These are phyloP conservation scores for Globisporangium barbulae DNA, from an alignment of 352 stramenopile species.

Conservation along the genomic window DNA sequence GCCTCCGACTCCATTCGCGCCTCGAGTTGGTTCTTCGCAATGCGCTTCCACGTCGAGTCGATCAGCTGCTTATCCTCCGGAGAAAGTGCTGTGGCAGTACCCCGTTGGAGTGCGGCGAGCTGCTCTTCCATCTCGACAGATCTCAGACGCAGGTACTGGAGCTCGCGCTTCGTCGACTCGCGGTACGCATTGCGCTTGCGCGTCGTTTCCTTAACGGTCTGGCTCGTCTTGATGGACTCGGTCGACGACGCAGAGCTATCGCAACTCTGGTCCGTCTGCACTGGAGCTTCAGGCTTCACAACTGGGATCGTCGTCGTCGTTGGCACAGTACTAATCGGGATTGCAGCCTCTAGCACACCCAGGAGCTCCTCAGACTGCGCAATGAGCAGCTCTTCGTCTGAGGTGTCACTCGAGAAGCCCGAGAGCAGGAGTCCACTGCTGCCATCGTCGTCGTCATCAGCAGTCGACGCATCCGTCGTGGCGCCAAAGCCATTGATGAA, in stretches of 20 bases:
- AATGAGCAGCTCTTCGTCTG: not conserved
- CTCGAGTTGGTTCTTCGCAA: slow-evolving; percentile 5
- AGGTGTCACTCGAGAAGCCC: not conserved
- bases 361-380: not conserved
- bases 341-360: not conserved
- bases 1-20: slow-evolving; percentile 3
- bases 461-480: not conserved
- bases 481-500: slow-evolving; percentile 11
- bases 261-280: too few species aligned
- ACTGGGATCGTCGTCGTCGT: not conserved
- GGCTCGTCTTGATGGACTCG: not conserved
- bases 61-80: slow-evolving; percentile 6
- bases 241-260: not conserved
- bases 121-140: slow-evolving; percentile 29
- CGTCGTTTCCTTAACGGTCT: slow-evolving; percentile 2
- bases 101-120: slow-evolving; percentile 23
- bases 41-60: slow-evolving; percentile 13
- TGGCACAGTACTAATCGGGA: not conserved
- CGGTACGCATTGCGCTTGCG: slow-evolving; percentile 31
- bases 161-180: slow-evolving; percentile 32
- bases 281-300: not conserved
- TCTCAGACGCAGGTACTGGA: slow-evolving; percentile 25
- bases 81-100: not conserved
- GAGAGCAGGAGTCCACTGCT: not conserved
- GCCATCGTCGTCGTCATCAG: not conserved